Conservation (phyloP, 2,329 filamentous ascomycete species). For the Truncatella angustata region DNA sequence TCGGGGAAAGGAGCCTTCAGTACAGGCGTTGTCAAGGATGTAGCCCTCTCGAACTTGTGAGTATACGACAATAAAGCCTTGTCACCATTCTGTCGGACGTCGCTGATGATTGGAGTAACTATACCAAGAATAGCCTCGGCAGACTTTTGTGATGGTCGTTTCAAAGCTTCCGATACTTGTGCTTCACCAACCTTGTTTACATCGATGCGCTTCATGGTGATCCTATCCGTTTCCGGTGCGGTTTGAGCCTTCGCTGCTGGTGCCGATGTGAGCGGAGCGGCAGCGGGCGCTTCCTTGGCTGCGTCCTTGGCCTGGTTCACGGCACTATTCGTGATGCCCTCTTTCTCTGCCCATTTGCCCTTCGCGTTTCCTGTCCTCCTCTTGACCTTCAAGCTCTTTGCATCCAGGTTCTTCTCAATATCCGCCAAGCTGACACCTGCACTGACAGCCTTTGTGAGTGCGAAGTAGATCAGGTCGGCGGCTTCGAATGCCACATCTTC, state of each 20-base stretch:
- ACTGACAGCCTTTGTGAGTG: constrained; percentile 82
- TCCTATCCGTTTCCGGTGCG: constrained; percentile 45
- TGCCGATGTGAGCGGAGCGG: constrained; percentile 30
- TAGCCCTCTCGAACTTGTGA: constrained; percentile 97
- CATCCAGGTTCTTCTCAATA: constrained; percentile 87
- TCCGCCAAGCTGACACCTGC: constrained; percentile 84
- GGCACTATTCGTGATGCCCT: constrained; percentile 54
- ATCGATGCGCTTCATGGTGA: constrained; percentile 80
- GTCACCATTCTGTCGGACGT: constrained; percentile 81
- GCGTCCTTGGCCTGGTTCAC: constrained; percentile 33
- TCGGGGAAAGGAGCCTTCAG: constrained; percentile 85
- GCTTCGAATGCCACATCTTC: constrained; percentile 91
- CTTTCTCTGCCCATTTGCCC: constrained; percentile 84
- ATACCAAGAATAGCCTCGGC: constrained; percentile 93
- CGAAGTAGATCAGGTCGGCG: constrained; percentile 94
- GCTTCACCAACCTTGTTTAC: constrained; percentile 61
- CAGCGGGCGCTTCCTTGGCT: constrained; percentile 30
- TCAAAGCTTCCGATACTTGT: constrained; percentile 71
- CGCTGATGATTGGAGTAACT: constrained; percentile 86
- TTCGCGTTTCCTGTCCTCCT: constrained; percentile 92
- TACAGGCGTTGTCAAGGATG: constrained; percentile 83
- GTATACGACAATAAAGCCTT: constrained; percentile 88
- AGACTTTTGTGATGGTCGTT: constrained; percentile 89
- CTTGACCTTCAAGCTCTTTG: constrained; percentile 94
- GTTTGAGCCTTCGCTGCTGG: constrained; percentile 40